These are phyloP conservation scores for Prunus davidiana DNA, from an alignment of 306 rosid genomes.

Conservation along the genomic window DNA sequence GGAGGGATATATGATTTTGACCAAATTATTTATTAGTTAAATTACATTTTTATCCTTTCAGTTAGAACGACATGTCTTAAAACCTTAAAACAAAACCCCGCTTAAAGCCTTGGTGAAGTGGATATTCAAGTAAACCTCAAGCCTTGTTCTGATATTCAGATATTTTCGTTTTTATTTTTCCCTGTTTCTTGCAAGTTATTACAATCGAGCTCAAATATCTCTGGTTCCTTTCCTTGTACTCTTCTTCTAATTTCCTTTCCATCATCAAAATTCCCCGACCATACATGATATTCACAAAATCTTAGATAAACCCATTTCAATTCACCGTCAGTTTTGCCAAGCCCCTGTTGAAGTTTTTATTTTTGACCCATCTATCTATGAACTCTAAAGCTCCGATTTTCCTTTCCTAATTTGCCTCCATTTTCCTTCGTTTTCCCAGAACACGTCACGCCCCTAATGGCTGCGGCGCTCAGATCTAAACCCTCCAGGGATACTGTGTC, in stretches of 20 bases:
- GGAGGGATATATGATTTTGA: background rate
- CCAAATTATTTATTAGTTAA: background rate
- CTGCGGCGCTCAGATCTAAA: conserved; percentile 75
- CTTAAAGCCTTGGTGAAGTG: background rate
- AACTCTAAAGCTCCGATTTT: background rate
- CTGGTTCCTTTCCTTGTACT: background rate
- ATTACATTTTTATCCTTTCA: background rate
- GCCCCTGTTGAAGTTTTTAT: background rate
- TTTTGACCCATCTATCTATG: conserved; percentile 6
- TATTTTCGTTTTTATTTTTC: background rate
- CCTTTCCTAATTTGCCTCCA: conserved; percentile 1
- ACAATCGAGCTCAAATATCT: background rate
- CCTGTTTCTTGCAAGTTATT: background rate
- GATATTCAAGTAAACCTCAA: background rate
- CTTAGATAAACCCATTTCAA: conserved; percentile 19
- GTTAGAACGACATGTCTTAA: background rate
- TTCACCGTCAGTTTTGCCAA: conserved; percentile 12
- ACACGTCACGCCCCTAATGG: conserved; percentile 33
- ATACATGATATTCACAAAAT: conserved; percentile 21
- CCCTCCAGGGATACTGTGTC: conserved; percentile 55
- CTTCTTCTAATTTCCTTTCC: conserved; percentile 13
- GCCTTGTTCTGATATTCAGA: background rate
- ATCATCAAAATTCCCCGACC: conserved; percentile 26
- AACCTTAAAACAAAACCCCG: too few species aligned
- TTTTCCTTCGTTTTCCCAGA: conserved; percentile 9